Evolutionary conservation across 2,329 filamentous ascomycete species (phyloP).

Genomic region (Colletotrichum caudatum): DNA sequence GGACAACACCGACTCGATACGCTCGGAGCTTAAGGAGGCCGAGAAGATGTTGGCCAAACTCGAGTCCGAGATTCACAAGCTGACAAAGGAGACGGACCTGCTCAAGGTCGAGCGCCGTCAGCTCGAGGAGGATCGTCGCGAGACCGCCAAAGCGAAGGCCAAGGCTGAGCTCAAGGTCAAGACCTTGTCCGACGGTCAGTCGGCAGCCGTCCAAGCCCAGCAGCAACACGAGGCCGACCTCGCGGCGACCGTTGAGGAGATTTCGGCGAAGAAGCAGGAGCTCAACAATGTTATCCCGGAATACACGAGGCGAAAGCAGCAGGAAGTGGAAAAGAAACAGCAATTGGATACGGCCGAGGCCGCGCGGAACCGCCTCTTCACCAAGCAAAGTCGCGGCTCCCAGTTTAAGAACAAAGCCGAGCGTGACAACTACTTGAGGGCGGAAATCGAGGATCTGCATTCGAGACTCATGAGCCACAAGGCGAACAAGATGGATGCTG

Average conservation of each 20-base stretch:
- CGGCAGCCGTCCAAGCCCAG: conserved; percentile 79
- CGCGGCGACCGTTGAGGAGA: conserved; percentile 77
- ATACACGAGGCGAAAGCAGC: conserved; percentile 78
- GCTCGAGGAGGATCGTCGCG: conserved; percentile 88
- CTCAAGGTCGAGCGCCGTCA: conserved; percentile 87
- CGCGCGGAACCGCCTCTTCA: conserved; percentile 81
- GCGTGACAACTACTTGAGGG: conserved; percentile 83
- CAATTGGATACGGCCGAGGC: conserved; percentile 83
- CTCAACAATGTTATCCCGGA: conserved; percentile 80
- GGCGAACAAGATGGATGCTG: conserved; percentile 84
- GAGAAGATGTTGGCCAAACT: conserved; percentile 84
- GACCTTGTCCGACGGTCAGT: conserved; percentile 84
- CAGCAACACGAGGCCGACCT: conserved; percentile 79
- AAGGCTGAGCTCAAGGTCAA: conserved; percentile 90
- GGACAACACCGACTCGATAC: conserved; percentile 85
- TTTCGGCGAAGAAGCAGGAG: conserved; percentile 80
- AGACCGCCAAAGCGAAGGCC: conserved; percentile 82
- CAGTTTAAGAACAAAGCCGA: conserved; percentile 91
- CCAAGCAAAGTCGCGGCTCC: conserved; percentile 90
- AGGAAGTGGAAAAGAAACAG: conserved; percentile 77
- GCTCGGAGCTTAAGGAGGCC: conserved; percentile 79
- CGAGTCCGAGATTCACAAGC: conserved; percentile 81
- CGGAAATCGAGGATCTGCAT: conserved; percentile 85
- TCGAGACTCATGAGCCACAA: conserved; percentile 82
- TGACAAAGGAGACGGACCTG: conserved; percentile 86